phyloP scores from a whole-genome alignment of 1,284 basidiomycete genomes.

The Tremellales sp. region DNA sequence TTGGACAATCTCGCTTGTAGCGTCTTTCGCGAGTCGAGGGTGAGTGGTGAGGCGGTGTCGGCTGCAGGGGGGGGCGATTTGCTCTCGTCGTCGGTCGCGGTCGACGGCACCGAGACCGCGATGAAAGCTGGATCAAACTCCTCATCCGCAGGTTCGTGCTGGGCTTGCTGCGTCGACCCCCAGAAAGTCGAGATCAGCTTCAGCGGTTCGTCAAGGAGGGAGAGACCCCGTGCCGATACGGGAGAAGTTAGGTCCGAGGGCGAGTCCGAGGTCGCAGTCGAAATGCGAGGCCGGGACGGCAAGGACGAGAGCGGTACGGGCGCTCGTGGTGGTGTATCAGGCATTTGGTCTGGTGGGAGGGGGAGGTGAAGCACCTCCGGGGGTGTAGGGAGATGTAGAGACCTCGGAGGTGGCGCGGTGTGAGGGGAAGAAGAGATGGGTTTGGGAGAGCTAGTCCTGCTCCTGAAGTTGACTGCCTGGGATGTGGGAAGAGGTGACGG shows the following conservation, averaged over 20 bases:
- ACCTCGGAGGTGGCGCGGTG: constrained; percentile 17
- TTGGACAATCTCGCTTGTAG: not conserved
- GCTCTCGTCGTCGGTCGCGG: too few relatives aligned
- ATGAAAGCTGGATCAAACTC: constrained; percentile 30
- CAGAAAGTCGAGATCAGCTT: constrained; percentile 34
- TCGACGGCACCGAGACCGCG: constrained; percentile 15
- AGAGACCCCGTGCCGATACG: constrained; percentile 8
- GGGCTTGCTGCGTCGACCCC: constrained; percentile 2
- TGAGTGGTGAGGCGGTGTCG: too few relatives aligned
- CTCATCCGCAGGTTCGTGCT: constrained; percentile 20
- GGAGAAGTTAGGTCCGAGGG: not conserved
- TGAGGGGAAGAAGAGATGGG: not conserved
- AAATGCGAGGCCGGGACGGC: not conserved
- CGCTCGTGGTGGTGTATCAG: constrained; percentile 20
- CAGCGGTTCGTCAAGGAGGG: constrained; percentile 31
- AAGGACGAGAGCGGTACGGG: not conserved
- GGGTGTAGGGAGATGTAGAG: constrained; percentile 16
- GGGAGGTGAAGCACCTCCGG: constrained; percentile 25
- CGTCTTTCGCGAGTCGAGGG: too few relatives aligned
- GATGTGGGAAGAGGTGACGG: constrained; percentile 3
- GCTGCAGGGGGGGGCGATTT: too few relatives aligned
- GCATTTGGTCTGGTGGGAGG: constrained; percentile 37
- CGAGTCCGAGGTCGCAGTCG: not conserved
- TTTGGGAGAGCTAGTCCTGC: not conserved
- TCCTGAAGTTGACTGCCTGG: constrained; percentile 3